These are phyloP conservation scores for Alloteropsis semialata DNA, from an alignment of 176 grass and related monocot genomes.

Conservation along the genomic window DNA sequence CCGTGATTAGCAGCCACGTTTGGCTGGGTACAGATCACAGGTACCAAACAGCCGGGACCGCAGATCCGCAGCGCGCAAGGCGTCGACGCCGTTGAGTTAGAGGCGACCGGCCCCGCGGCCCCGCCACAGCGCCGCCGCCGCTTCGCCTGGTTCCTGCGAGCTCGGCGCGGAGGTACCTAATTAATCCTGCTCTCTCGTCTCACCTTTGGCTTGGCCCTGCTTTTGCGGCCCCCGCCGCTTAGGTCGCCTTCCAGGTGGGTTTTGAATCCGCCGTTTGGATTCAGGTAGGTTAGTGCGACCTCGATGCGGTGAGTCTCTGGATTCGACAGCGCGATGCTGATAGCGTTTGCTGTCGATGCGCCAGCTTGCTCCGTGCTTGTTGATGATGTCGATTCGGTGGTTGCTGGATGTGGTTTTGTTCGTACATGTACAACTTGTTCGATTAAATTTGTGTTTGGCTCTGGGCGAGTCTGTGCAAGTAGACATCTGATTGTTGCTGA, in stretches of 20 bases:
- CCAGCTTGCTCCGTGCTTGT: neutral
- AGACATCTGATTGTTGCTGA: neutral
- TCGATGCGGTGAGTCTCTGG: neutral
- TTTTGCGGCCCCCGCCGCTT: neutral
- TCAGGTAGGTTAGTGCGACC: neutral
- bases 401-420: neutral
- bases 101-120: neutral
- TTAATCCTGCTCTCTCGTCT: neutral
- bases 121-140: neutral
- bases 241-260: constrained; percentile 9
- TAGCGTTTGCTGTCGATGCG: neutral
- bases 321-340: neutral
- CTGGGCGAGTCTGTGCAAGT: neutral
- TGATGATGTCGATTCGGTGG: neutral
- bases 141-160: neutral
- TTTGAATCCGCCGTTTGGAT: constrained; percentile 1
- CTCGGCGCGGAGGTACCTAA: constrained; percentile 5
- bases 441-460: neutral
- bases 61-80: neutral
- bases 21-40: neutral
- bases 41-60: neutral
- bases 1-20: no score
- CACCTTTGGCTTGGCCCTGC: neutral
- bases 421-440: neutral
- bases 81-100: neutral